Percentiles rank a stretch among this genome's conserved stretches.
Evolutionary conservation across 2,329 filamentous ascomycete genomes (phyloP).

Genomic region (Polychaeton citri): DNA sequence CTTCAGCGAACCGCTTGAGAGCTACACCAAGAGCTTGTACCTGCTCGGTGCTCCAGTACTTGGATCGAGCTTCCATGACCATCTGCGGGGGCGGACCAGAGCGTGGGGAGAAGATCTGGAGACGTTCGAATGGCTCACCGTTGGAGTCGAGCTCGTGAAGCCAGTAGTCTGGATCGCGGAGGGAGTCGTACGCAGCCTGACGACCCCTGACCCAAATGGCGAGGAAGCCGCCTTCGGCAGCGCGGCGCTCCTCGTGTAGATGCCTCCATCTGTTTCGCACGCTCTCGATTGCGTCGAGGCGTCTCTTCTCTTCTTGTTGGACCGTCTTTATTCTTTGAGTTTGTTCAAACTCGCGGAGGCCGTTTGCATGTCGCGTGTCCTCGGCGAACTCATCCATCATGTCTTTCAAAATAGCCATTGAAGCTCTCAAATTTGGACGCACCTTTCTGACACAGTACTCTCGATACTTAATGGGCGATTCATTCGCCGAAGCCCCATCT

Average conservation of each 20-base stretch:
- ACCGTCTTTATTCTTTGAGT: too few relatives aligned
- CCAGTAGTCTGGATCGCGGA: constrained; percentile 6
- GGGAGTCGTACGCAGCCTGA: constrained; percentile 9
- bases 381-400: too few relatives aligned
- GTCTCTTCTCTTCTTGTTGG: too few relatives aligned
- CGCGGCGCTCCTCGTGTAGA: constrained; percentile 11
- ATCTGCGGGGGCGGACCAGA: constrained; percentile 15
- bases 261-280: too few relatives aligned
- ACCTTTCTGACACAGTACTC: too few relatives aligned
- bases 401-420: too few relatives aligned
- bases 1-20: constrained; percentile 11
- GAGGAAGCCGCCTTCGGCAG: constrained; percentile 7
- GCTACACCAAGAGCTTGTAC: constrained; percentile 16
- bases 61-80: constrained; percentile 5
- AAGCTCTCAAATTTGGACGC: too few relatives aligned
- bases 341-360: too few relatives aligned
- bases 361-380: too few relatives aligned
- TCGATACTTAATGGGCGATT: too few relatives aligned
- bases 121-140: constrained; percentile 25
- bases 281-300: too few relatives aligned
- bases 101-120: constrained; percentile 21
- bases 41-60: constrained; percentile 21
- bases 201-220: not conserved
- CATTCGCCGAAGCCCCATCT: too few relatives aligned
- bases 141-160: constrained; percentile 23